These are phyloP conservation scores for Cordyceps cateniannulata DNA, from an alignment of 2,329 filamentous ascomycete genomes.

Conservation along the genomic window DNA sequence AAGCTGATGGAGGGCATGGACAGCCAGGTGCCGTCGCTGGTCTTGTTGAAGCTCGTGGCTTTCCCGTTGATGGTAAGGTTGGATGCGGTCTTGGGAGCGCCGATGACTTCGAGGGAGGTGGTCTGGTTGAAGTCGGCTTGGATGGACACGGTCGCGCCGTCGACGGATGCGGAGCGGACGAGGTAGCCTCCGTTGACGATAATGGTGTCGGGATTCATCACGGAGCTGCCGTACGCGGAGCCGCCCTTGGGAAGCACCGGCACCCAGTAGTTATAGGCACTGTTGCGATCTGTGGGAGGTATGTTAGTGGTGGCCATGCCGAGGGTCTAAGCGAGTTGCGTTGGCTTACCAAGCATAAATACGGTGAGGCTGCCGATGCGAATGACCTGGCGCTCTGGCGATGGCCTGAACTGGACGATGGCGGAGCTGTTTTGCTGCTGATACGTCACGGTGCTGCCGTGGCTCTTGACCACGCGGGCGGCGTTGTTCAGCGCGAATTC, in stretches of 20 bases:
- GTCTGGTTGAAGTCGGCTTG: slow-evolving; percentile 68
- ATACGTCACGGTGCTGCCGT: slow-evolving; percentile 24
- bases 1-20: slow-evolving; percentile 42
- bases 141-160: slow-evolving; percentile 51
- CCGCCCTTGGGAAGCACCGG: slow-evolving; percentile 39
- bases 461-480: slow-evolving; percentile 13
- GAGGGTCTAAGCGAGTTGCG: not conserved
- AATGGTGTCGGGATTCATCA: slow-evolving; percentile 36
- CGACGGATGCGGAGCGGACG: slow-evolving; percentile 51
- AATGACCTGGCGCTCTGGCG: slow-evolving; percentile 23
- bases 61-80: slow-evolving; percentile 38
- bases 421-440: slow-evolving; percentile 16
- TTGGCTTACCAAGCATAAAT: slow-evolving; percentile 28
- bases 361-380: slow-evolving; percentile 34
- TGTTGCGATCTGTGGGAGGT: slow-evolving; percentile 46
- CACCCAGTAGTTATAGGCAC: slow-evolving; percentile 65
- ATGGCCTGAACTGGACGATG: slow-evolving; percentile 27
- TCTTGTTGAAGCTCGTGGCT: slow-evolving; percentile 27
- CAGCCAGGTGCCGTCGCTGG: slow-evolving; percentile 41
- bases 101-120: slow-evolving; percentile 60
- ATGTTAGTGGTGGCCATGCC: not conserved
- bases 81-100: slow-evolving; percentile 45
- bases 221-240: slow-evolving; percentile 27
- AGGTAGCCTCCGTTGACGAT: slow-evolving; percentile 61
- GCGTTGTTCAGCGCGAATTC: slow-evolving; percentile 47